phyloP scores from a whole-genome alignment of 805 yeast species.

The Tetrapisispora phaffii region DNA sequence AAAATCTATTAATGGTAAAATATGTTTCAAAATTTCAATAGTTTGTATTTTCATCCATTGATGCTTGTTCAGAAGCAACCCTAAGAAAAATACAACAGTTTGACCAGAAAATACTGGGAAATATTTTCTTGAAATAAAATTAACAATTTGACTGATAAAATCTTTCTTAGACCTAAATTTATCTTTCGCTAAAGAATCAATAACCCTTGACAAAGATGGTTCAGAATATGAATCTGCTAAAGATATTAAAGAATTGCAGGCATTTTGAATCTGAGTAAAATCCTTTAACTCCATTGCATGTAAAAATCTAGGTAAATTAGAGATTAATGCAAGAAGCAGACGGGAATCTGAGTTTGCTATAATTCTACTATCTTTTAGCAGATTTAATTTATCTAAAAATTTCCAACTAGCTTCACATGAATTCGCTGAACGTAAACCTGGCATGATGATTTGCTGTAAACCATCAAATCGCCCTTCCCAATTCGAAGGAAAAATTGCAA shows the following conservation, averaged over 20 bases:
- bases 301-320: constrained; percentile 75
- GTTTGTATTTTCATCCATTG: constrained; percentile 77
- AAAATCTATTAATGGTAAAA: constrained; percentile 71
- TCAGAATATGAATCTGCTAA: constrained; percentile 53
- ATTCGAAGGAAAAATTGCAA: constrained; percentile 81
- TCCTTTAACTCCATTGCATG: constrained; percentile 61
- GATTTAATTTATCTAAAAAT: constrained; percentile 61
- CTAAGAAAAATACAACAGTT: constrained; percentile 63
- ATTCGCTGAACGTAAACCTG: constrained; percentile 73
- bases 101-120: constrained; percentile 71
- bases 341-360: constrained; percentile 66
- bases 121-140: constrained; percentile 55
- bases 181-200: constrained; percentile 65
- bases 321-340: constrained; percentile 57
- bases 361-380: constrained; percentile 59
- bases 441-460: constrained; percentile 64
- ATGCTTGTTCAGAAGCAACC: constrained; percentile 65
- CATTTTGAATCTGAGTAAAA: constrained; percentile 40
- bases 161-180: constrained; percentile 87
- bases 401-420: constrained; percentile 70
- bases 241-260: constrained; percentile 47
- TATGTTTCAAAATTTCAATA: constrained; percentile 59
- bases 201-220: constrained; percentile 55
- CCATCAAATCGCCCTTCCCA: constrained; percentile 97
- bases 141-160: constrained; percentile 70